Evolutionary conservation across 2,329 filamentous ascomycete species (phyloP), one percentile per base, ranked within the genome.

Genomic region (Xylaria sp.): DNA sequence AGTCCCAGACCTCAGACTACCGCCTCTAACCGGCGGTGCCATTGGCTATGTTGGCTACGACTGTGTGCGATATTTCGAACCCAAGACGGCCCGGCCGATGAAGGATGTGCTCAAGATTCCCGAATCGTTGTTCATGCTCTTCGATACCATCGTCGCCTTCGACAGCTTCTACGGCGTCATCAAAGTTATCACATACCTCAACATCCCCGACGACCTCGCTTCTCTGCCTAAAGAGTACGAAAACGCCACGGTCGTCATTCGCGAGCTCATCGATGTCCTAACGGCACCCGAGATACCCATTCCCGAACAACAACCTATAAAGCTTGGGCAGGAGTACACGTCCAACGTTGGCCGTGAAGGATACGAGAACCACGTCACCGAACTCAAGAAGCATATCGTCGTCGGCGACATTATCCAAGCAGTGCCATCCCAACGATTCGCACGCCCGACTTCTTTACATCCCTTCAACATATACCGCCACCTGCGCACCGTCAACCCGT

Each of bases 391-490:
- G 78, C 94, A 98, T 82, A 98, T 99, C 71, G 85, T 87, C 71
- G 85, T 87, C 66, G 95, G 95, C 70, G 93, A 98, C 81, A 98
- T 99, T 75, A 98, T 99, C 79, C 95, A 99, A 77, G 92, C 93
- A 0, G 95, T 99, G 15, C 95, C 95, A 1, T 97, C 93, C 43
- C 95, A 99, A 79, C 88, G 95, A 55, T 92, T 98, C 74, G 89
- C 94, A 7, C 87, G 94, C 28, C 94, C 94, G 14, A 99, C 95
- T 2, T 88, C 87, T 59, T 83, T 99, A 45, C 95, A 99, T 77
- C 94, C 95, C 0, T 99, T 98, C 84, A 99, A 98, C 82, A 92
- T 99, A 72, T 99, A 98, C 83, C 89, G 94, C 57, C 92, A 97
- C 76, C 85, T 99, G 38, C 92, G 95, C 66, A 97, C 92, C n/a